Evolutionary conservation across 2,329 filamentous ascomycete genomes (phyloP).

Genomic region (Cryphonectria carpinicola): DNA sequence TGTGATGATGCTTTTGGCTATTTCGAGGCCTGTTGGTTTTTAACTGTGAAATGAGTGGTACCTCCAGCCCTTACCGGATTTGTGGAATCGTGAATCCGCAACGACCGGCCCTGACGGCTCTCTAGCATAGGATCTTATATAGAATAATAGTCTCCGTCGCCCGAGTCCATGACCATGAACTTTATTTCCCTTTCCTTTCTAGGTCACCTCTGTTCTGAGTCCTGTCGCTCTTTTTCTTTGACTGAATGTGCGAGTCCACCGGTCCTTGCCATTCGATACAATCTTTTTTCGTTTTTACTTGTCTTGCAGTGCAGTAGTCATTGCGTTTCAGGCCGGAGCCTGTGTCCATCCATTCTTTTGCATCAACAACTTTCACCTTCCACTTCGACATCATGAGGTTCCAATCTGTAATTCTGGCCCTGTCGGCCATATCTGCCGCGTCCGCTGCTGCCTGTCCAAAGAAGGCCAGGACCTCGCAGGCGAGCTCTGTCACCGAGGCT

Average conservation of each 20-base stretch:
- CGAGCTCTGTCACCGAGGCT: not conserved
- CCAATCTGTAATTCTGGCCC: constrained; percentile 22
- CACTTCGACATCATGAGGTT: constrained; percentile 23
- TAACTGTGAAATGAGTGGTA: not conserved
- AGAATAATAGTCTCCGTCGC: not conserved
- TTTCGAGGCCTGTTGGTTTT: constrained; percentile 10
- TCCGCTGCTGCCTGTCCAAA: constrained; percentile 16
- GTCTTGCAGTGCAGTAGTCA: constrained; percentile 14
- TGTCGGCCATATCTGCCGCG: constrained; percentile 17
- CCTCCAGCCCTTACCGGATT: not conserved
- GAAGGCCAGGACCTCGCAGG: constrained; percentile 10
- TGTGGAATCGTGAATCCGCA: constrained; percentile 1
- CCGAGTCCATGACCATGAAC: not conserved
- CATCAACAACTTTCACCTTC: not conserved
- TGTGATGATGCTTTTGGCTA: not conserved
- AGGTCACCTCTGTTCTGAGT: not conserved
- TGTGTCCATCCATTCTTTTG: not conserved
- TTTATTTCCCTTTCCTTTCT: not conserved
- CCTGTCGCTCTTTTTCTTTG: constrained; percentile 11
- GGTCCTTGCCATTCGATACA: constrained; percentile 1
- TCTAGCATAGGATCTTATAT: not conserved
- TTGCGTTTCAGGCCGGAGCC: not conserved
- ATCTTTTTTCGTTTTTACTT: constrained; percentile 1
- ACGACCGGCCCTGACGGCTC: not conserved
- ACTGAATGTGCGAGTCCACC: not conserved